Percentiles rank a stretch among this genome's conserved stretches.
phyloP scores from a whole-genome alignment of 495 filamentous ascomycete species.

The Penicillium cinerascens region DNA sequence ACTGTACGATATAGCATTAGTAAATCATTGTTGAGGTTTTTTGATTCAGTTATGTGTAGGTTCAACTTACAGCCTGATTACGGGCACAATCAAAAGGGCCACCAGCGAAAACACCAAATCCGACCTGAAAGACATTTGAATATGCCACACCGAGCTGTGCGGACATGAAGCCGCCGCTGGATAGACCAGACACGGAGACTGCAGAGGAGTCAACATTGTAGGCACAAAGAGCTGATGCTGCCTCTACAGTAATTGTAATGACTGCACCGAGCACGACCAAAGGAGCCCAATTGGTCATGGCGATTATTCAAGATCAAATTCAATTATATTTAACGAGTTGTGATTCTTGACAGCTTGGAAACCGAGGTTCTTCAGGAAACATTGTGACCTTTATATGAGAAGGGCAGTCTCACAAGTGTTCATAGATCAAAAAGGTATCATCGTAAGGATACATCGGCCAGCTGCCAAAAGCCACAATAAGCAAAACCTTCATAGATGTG shows the following conservation, averaged over 20 bases:
- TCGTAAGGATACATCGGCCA: no score
- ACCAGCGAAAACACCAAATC: conserved; percentile 15
- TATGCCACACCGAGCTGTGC: conserved; percentile 14
- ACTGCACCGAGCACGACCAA: background rate
- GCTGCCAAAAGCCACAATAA: no score
- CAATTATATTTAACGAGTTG: no score
- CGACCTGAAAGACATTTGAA: conserved; percentile 9
- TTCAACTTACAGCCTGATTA: conserved; percentile 3
- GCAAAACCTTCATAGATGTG: no score
- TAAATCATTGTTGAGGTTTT: background rate
- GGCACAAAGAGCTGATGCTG: background rate
- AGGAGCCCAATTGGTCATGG: background rate
- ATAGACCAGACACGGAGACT: conserved; percentile 13
- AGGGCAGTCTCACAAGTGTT: no score
- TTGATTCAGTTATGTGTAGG: background rate
- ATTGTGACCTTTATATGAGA: no score
- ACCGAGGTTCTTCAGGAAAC: no score
- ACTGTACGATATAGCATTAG: background rate
- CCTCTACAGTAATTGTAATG: background rate
- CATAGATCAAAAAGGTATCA: no score
- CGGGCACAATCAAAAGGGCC: conserved; percentile 14
- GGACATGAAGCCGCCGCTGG: conserved; percentile 10
- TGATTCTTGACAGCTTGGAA: no score
- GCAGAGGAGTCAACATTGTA: conserved; percentile 1
- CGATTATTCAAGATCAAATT: background rate